Base-by-base conservation (phyloP, 768 basidiomycete species). In the Austroboletus eburneus region DNA sequence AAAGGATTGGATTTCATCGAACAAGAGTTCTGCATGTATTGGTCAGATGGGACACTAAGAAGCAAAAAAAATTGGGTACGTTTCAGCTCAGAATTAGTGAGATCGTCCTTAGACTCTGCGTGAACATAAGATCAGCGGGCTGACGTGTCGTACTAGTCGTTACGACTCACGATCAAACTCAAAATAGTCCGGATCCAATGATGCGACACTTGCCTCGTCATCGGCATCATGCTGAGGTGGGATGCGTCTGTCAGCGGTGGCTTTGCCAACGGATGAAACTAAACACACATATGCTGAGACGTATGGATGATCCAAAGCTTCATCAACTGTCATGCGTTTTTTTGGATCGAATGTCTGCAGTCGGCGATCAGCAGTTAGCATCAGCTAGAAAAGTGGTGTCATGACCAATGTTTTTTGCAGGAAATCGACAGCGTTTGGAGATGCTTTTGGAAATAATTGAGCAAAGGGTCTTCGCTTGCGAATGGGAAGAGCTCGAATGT, bases 401-500 rank as follows among this genome's bases (percentile, higher is more conserved):
- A 48, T 39, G 49, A 82, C 81, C 70, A 93, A 60, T 38, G 85
- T 89, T 70, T 78, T 83, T 42, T 76, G 69, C 54, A 87, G 65
- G 67, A 87, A 83, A 62, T 87, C 85, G 46, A 87, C 74, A 10
- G 86, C 87, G 29, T 83, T 77, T 7, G 77, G 67, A 4, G 81
- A 85, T 34, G 88, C 88, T 46, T 83, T 78, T 5, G 91, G 88
- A 71, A 90, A 93, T 43, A 93, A 59, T 16, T 77, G 72, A 34
- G 76, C 66, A 64, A 94, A 90, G 13, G 83, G 71, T 37, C 77
- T 73, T 57, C 78, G 79, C 68, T 86, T 91, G 55, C 85, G 79
- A 59, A 93, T 90, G 37, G 89, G 90, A 48, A 94, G 72, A 6
- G 86, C 82, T 37, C 90, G 83, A 57, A 95, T 83, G 68, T 94